Percentiles rank a stretch among this genome's conserved stretches.
These are phyloP conservation scores for Aspergillus pseudoviridinutans DNA, from an alignment of 2,329 filamentous ascomycete genomes.

Conservation along the genomic window DNA sequence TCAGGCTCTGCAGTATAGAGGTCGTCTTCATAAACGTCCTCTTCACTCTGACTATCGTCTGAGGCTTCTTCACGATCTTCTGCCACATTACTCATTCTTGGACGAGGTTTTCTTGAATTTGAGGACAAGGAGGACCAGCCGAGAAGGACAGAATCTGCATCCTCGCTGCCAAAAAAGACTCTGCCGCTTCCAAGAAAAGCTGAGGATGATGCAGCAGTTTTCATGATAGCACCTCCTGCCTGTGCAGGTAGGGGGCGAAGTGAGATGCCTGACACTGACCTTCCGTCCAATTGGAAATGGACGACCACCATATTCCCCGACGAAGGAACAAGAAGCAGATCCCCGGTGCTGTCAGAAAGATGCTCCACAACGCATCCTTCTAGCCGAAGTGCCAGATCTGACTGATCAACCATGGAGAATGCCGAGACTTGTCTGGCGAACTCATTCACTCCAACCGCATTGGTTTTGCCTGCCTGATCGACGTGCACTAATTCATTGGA, in stretches of 20 bases:
- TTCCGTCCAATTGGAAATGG: conserved; percentile 81
- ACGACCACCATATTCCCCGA: conserved; percentile 72
- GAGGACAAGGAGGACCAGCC: conserved; percentile 69
- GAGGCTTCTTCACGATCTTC: conserved; percentile 51
- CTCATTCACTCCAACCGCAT: conserved; percentile 86
- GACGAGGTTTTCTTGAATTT: conserved; percentile 57
- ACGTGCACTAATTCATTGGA: conserved; percentile 90
- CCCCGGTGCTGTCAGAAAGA: conserved; percentile 70
- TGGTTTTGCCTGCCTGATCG: conserved; percentile 91
- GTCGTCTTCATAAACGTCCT: conserved; percentile 56
- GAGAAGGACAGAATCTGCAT: conserved; percentile 74
- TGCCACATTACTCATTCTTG: conserved; percentile 54
- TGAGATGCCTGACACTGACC: conserved; percentile 83
- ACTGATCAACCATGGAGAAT: conserved; percentile 83
- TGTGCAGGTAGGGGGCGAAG: conserved; percentile 62
- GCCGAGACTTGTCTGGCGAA: conserved; percentile 79
- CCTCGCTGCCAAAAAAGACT: conserved; percentile 82
- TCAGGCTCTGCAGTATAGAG: conserved; percentile 39
- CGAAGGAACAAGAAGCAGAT: conserved; percentile 76
- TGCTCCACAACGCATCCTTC: conserved; percentile 77
- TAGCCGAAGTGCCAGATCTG: conserved; percentile 70
- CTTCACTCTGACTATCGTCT: conserved; percentile 55
- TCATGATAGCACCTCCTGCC: conserved; percentile 60
- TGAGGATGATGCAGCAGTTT: conserved; percentile 63
- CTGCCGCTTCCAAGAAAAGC: conserved; percentile 63